These are phyloP conservation scores for Thymus mandschuricus DNA, from an alignment of 257 asterid species.

Conservation along the genomic window DNA sequence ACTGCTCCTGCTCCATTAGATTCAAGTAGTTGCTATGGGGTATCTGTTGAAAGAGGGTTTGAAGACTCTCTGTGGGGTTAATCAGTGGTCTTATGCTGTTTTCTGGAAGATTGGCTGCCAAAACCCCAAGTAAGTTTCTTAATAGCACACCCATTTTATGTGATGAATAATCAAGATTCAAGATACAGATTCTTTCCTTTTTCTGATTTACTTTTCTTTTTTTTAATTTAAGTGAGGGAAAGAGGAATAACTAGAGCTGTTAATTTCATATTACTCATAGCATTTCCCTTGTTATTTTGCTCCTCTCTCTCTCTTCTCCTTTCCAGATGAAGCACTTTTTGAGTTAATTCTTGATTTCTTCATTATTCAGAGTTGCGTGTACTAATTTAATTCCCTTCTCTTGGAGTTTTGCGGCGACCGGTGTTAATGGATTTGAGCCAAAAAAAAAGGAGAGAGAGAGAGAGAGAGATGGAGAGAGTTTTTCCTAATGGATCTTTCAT, in stretches of 20 bases:
- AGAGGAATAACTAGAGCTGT: background rate
- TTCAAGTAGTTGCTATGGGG: constrained; percentile 61
- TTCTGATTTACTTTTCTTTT: background rate
- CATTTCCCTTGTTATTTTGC: background rate
- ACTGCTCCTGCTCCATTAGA: constrained; percentile 8
- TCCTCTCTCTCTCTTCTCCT: background rate
- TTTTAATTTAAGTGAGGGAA: background rate
- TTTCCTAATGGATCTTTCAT: constrained; percentile 28
- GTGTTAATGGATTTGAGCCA: constrained; percentile 32
- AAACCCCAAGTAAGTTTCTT: constrained; percentile 76
- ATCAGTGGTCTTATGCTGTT: constrained; percentile 97
- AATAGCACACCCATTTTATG: background rate
- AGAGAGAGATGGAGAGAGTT: background rate
- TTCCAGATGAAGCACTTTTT: constrained; percentile 27
- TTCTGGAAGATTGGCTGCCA: constrained; percentile 94
- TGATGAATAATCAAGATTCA: constrained; percentile 11
- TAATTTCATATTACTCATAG: background rate
- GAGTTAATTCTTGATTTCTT: constrained; percentile 31
- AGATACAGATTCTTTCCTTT: background rate
- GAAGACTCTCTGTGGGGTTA: constrained; percentile 94
- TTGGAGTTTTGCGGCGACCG: constrained; percentile 49
- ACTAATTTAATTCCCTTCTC: constrained; percentile 28
- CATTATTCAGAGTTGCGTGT: constrained; percentile 29
- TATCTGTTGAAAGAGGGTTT: constrained; percentile 88
- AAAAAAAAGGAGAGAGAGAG: background rate